A percentile compares a stretch with the other conserved stretches of the same genome.
Evolutionary conservation across 2,329 filamentous ascomycete species (phyloP).

Genomic region (Thelonectria rubi): DNA sequence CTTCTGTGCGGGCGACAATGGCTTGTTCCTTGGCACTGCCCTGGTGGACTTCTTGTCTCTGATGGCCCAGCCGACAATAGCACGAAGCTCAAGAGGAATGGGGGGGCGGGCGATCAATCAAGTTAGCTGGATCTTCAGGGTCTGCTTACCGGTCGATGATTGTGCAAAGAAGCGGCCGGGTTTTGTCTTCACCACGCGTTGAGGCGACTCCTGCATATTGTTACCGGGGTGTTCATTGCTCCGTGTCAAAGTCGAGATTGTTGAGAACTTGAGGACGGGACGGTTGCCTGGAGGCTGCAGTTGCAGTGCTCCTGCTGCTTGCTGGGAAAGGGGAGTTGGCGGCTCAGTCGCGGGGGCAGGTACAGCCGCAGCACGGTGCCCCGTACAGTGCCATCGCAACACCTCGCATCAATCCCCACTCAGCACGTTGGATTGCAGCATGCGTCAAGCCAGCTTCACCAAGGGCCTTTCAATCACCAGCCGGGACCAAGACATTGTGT

Average conservation of each 20-base stretch:
- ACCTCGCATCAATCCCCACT: conserved; percentile 14
- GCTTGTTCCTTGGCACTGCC: conserved; percentile 4
- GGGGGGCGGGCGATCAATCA: neutral
- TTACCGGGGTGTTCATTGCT: neutral
- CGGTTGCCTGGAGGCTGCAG: neutral
- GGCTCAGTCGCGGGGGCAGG: neutral
- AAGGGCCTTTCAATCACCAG: conserved; percentile 1
- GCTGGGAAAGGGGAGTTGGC: conserved; percentile 18
- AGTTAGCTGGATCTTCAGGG: neutral
- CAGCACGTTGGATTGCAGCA: conserved; percentile 22
- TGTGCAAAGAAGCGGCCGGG: neutral
- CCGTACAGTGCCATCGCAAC: neutral
- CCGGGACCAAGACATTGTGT: conserved; percentile 4
- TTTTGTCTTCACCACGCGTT: neutral
- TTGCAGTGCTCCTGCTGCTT: neutral
- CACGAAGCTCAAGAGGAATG: neutral
- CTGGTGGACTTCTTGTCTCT: conserved; percentile 2
- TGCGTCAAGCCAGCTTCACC: conserved; percentile 1
- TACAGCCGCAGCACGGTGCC: neutral
- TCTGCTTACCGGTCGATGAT: neutral
- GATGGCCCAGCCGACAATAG: neutral
- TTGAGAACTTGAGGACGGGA: neutral
- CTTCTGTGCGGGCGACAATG: neutral
- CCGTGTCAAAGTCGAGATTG: neutral
- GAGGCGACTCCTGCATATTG: neutral